Percentiles rank a stretch among this genome's conserved stretches.
These are phyloP conservation scores for Eimeria acervulina DNA, from an alignment of 169 alveolate species.

Conservation along the genomic window DNA sequence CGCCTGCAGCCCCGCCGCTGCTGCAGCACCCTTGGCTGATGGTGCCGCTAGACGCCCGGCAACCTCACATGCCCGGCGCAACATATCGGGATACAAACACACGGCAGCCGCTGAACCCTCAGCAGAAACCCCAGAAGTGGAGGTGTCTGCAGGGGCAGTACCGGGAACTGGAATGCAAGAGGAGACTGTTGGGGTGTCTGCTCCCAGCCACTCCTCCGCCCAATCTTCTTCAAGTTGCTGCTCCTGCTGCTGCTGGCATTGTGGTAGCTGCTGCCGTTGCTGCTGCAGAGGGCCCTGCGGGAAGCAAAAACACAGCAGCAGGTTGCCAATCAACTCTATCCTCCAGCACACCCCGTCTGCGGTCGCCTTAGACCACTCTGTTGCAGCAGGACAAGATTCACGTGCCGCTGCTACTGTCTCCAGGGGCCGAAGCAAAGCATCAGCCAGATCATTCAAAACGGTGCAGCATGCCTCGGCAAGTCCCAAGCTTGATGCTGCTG, in stretches of 20 bases:
- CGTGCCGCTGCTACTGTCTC: conserved; percentile 20
- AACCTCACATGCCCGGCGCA: conserved; percentile 63
- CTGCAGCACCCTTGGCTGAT: conserved; percentile 12
- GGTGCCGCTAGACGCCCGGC: conserved; percentile 7
- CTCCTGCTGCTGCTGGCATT: conserved; percentile 36
- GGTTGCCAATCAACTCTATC: not conserved
- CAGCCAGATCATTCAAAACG: not conserved
- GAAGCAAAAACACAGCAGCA: conserved; percentile 24
- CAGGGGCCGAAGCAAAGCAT: conserved; percentile 54
- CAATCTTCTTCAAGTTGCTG: not conserved
- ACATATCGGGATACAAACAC: not conserved
- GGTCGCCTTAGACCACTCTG: not conserved
- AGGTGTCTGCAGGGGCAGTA: conserved; percentile 11
- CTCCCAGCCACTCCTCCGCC: conserved; percentile 45
- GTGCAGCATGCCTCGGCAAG: not conserved
- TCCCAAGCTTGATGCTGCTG: not conserved
- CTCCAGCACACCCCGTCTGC: conserved; percentile 47
- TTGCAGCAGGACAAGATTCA: conserved; percentile 10
- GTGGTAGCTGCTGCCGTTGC: not conserved
- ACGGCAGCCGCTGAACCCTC: not conserved
- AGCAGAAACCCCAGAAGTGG: not conserved
- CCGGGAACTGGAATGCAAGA: conserved; percentile 15
- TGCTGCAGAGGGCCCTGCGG: conserved; percentile 13
- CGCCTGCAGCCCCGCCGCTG: not conserved
- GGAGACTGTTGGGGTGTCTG: conserved; percentile 1